Percentiles rank a stretch among this genome's conserved stretches.
phyloP scores from a whole-genome alignment of 805 yeast genomes.

The Saturnispora galanensis region DNA sequence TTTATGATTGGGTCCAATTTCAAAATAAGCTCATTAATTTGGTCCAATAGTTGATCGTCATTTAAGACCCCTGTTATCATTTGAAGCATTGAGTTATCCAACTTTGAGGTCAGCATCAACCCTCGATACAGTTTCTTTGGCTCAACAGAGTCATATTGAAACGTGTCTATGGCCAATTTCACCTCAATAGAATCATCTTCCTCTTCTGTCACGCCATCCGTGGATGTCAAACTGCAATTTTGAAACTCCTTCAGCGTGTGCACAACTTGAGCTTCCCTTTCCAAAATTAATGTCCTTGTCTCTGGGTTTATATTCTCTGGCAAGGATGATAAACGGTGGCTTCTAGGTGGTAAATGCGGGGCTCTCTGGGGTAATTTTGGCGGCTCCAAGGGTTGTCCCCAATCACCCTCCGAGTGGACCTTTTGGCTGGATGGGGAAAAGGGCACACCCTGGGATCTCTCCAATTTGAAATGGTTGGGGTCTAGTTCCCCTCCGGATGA shows the following conservation, averaged over 20 bases:
- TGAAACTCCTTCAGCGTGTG: neutral
- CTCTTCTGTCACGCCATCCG: neutral
- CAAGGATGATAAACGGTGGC: neutral
- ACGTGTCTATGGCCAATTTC: neutral
- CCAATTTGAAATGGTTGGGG: neutral
- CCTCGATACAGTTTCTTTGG: neutral
- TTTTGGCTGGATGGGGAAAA: neutral
- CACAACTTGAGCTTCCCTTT: neutral
- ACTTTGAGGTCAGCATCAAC: neutral
- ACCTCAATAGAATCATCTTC: neutral
- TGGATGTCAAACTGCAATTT: neutral
- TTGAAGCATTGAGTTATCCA: neutral
- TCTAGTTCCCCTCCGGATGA: neutral
- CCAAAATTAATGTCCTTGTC: neutral
- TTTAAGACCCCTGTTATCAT: neutral
- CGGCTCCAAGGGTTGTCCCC: slow-evolving; percentile 2
- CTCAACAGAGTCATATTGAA: slow-evolving; percentile 2
- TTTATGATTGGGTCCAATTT: too few species aligned
- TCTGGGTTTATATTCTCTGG: neutral
- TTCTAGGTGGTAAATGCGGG: slow-evolving; percentile 5
- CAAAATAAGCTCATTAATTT: too few species aligned
- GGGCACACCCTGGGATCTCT: neutral
- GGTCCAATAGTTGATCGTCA: neutral
- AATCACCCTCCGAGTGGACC: neutral
- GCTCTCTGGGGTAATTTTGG: slow-evolving; percentile 7